These are phyloP conservation scores for Ganoderma sinense DNA, from an alignment of 1,284 basidiomycete genomes.

Conservation along the genomic window DNA sequence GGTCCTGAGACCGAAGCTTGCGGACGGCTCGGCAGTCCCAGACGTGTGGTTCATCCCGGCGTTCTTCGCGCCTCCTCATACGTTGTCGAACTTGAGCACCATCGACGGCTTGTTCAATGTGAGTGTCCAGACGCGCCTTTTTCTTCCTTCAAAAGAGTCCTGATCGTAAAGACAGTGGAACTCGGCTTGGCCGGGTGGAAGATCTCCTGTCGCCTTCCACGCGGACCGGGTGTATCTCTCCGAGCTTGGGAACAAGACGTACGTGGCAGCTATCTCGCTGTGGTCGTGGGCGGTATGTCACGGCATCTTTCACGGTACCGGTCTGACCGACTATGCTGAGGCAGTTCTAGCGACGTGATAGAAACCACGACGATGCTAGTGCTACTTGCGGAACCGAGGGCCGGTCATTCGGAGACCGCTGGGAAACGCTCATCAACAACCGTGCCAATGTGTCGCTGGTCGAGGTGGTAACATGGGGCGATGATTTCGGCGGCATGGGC, in stretches of 20 bases:
- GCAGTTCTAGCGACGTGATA: background rate
- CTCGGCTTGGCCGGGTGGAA: constrained; percentile 43
- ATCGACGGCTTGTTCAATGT: constrained; percentile 49
- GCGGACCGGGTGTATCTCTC: constrained; percentile 40
- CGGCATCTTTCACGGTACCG: background rate
- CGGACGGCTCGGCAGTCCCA: constrained; percentile 20
- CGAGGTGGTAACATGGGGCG: constrained; percentile 70
- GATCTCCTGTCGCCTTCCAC: constrained; percentile 35
- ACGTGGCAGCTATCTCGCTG: constrained; percentile 52
- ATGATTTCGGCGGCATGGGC: constrained; percentile 57
- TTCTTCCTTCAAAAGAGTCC: too few relatives aligned
- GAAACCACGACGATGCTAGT: background rate
- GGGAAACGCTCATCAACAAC: constrained; percentile 61
- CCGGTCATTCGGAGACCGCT: constrained; percentile 62
- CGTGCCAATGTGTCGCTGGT: constrained; percentile 56
- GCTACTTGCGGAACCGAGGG: constrained; percentile 47
- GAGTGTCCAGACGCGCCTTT: constrained; percentile 22
- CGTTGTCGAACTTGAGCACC: constrained; percentile 35
- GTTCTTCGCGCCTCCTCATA: constrained; percentile 44
- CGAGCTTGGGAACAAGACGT: constrained; percentile 36
- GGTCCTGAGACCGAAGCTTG: constrained; percentile 39
- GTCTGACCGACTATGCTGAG: background rate
- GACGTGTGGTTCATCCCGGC: constrained; percentile 46
- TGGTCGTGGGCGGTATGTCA: constrained; percentile 58
- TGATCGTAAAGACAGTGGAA: constrained; percentile 42